Evolutionary conservation across 192 early-diverging fungal genomes (phyloP), one percentile per base, ranked within the genome.

Genomic region (Linnemannia hyalina): DNA sequence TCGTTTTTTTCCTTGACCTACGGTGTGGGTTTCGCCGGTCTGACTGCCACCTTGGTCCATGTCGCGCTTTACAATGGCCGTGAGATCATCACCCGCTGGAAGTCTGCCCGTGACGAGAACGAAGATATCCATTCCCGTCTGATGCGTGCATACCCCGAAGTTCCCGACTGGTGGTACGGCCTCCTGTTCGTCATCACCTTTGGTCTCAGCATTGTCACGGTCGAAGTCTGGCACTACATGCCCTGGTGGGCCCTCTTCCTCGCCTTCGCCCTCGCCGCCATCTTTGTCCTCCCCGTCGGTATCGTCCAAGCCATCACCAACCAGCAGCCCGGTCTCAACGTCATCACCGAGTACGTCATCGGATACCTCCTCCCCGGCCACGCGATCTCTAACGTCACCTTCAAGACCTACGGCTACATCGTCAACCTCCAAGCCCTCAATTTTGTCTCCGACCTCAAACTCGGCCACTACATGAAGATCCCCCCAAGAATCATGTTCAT

Each of bases 391-490:
- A 89, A 88, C 74, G 89, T 94, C 78, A 83, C 82, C 52, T 94
- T 94, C 90, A 94, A 94, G 88, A 89, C 89, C 36, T 88, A 91
- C 75, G 88, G 90, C 26, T 89, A 88, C 71, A 88, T 88, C 32
- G 90, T 93, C 32, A 92, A 96, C 89, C 76, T 88, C n/a, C 97
- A 98, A 89, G 94, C 93, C 46, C 81, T 98, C 22, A 89, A 90
- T 32, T 93, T 97, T 40, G 81, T 94, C 11, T 57, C 80, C 47
- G 95, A 96, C 83, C 87, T 97, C 32, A 97, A 97, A 78, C 88
- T 96, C 10, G 95, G 93, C 65, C 93, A 94, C 74, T 96, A 96
- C 86, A 90, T 96, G 86, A 95, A 95, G 88, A 92, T 96, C 42
- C 92, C 95, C 40, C 96, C 96, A n/a, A 89, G 93, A 10, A 75